A percentile compares a stretch with the other conserved stretches of the same genome.
phyloP scores from a whole-genome alignment of 2,329 filamentous ascomycete genomes.

The Colletotrichum graminicola region DNA sequence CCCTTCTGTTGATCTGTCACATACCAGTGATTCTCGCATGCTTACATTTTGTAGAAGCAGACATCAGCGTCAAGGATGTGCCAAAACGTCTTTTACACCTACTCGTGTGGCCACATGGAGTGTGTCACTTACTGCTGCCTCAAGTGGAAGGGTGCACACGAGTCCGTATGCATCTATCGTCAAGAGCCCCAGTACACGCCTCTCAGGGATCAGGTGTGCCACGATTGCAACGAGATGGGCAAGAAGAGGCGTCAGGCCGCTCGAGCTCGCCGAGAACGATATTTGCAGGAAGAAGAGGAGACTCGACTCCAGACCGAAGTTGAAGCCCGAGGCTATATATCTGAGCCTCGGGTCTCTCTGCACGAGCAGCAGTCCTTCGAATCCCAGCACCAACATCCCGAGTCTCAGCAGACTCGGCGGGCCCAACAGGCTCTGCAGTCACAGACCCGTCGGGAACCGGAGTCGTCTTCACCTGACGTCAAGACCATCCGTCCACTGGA shows the following conservation, averaged over 20 bases:
- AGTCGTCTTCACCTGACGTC: slow-evolving; percentile 13
- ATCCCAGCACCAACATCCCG: background rate
- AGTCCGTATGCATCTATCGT: slow-evolving; percentile 8
- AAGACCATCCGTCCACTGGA: slow-evolving; percentile 38
- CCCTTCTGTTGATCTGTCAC: background rate
- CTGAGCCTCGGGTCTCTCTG: background rate
- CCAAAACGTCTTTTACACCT: slow-evolving; percentile 41
- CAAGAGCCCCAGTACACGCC: slow-evolving; percentile 9
- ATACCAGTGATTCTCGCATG: background rate
- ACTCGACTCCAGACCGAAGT: background rate
- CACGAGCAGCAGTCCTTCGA: background rate
- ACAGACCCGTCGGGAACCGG: slow-evolving; percentile 14
- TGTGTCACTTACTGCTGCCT: slow-evolving; percentile 35
- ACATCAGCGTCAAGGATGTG: slow-evolving; percentile 29
- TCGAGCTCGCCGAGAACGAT: background rate
- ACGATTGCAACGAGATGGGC: slow-evolving; percentile 37
- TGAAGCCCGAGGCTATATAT: background rate
- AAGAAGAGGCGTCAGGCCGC: background rate
- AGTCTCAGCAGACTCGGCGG: slow-evolving; percentile 4
- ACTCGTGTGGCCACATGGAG: slow-evolving; percentile 40
- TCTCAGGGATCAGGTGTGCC: slow-evolving; percentile 40
- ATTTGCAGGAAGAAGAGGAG: background rate
- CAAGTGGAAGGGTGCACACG: background rate
- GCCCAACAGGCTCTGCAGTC: slow-evolving; percentile 5
- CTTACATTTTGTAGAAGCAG: slow-evolving; percentile 40